Conservation (phyloP, 2,329 filamentous ascomycete species). For the Rachicladosporium sp. region DNA sequence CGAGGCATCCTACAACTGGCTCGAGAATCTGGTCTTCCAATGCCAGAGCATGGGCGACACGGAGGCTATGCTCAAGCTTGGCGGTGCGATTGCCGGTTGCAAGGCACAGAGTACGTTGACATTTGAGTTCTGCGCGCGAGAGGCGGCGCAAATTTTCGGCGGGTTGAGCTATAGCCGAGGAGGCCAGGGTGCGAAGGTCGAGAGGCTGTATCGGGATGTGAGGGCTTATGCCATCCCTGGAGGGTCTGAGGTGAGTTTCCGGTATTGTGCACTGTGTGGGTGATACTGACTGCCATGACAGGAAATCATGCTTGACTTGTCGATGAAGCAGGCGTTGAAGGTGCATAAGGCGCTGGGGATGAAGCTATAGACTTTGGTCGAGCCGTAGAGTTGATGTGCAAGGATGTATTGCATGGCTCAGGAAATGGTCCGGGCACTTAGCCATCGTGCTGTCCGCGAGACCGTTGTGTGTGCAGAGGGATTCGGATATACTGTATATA, state of each 20-base stretch:
- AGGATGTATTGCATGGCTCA: too few species aligned
- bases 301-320: conserved; percentile 97
- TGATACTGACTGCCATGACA: background rate
- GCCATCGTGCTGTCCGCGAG: conserved; percentile 19
- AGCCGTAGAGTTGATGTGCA: too few species aligned
- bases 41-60: conserved; percentile 86
- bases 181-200: conserved; percentile 92
- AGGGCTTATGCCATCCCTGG: conserved; percentile 90
- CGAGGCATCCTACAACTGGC: conserved; percentile 92
- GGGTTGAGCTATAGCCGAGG: conserved; percentile 85
- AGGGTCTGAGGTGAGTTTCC: conserved; percentile 98
- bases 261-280: conserved; percentile 61
- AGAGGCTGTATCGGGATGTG: conserved; percentile 88
- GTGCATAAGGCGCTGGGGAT: conserved; percentile 88
- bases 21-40: conserved; percentile 90
- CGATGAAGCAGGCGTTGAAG: conserved; percentile 77
- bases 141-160: conserved; percentile 95
- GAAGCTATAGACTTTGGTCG: conserved; percentile 57
- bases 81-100: conserved; percentile 81
- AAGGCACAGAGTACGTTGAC: conserved; percentile 91
- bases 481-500: too few species aligned
- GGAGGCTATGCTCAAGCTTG: conserved; percentile 90
- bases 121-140: conserved; percentile 94
- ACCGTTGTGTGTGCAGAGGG: too few species aligned
- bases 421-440: too few species aligned